Evolutionary conservation across 495 filamentous ascomycete genomes (phyloP).

Genomic region (Xylaria longipes): DNA sequence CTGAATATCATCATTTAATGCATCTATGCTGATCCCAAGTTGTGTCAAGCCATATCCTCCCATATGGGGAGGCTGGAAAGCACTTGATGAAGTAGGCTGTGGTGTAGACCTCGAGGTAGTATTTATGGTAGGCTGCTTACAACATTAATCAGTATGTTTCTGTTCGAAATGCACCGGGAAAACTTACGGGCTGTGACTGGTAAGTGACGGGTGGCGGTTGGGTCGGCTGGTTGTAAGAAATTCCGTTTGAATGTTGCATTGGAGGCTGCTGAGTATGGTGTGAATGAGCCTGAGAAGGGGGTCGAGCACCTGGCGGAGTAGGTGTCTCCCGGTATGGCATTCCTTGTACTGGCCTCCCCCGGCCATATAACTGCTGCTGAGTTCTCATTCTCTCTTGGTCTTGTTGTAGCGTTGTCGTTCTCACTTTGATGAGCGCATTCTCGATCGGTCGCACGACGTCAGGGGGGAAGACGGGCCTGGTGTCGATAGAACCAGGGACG

Average conservation of each 20-base stretch:
- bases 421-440: constrained; percentile 87
- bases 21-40: constrained; percentile 65
- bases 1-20: constrained; percentile 81
- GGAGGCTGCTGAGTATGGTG: constrained; percentile 29
- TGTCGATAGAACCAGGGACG: constrained; percentile 87
- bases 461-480: constrained; percentile 83
- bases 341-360: constrained; percentile 59
- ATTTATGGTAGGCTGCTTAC: constrained; percentile 35
- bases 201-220: constrained; percentile 27
- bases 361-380: constrained; percentile 68
- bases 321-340: constrained; percentile 69
- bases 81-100: constrained; percentile 42
- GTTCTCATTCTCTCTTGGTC: constrained; percentile 70
- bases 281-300: constrained; percentile 33
- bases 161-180: not conserved
- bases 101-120: constrained; percentile 40
- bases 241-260: constrained; percentile 32
- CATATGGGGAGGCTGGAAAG: constrained; percentile 41
- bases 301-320: constrained; percentile 65
- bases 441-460: constrained; percentile 90
- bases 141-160: constrained; percentile 25
- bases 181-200: constrained; percentile 35
- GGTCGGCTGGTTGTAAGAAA: constrained; percentile 27
- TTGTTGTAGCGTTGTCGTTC: constrained; percentile 74
- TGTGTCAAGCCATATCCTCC: constrained; percentile 46